These are phyloP conservation scores for Fusarium metavorans DNA, from an alignment of 2,329 filamentous ascomycete species.

Conservation along the genomic window DNA sequence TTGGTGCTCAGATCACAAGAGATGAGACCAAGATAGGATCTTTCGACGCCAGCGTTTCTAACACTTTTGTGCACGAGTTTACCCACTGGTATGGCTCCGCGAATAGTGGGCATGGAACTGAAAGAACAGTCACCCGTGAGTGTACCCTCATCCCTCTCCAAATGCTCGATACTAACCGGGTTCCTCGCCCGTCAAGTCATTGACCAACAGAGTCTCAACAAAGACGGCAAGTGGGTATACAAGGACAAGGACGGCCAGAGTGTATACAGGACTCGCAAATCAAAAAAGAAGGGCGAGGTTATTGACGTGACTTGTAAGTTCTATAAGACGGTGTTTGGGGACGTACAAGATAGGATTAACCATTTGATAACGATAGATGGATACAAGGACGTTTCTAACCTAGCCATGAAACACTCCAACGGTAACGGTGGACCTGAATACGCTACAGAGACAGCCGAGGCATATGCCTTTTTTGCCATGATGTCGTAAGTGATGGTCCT, in stretches of 20 bases:
- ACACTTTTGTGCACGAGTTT: not conserved
- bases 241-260: not conserved
- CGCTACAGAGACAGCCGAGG: not conserved
- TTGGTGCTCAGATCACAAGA: not conserved
- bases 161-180: not conserved
- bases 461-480: not conserved
- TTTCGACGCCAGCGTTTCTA: not conserved
- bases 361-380: not conserved
- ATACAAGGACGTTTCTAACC: not conserved
- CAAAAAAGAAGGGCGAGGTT: not conserved
- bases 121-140: not conserved
- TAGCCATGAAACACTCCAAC: not conserved
- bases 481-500: not conserved
- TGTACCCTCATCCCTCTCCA: not conserved
- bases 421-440: not conserved
- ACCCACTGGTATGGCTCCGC: not conserved
- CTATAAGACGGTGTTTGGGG: not conserved
- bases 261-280: not conserved
- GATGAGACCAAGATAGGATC: not conserved
- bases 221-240: not conserved
- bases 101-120: not conserved
- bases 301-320: not conserved
- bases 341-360: not conserved
- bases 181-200: not conserved
- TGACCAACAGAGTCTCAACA: not conserved